phyloP scores from a whole-genome alignment of 176 grass and related monocot genomes.

The Oryza brachyantha region DNA sequence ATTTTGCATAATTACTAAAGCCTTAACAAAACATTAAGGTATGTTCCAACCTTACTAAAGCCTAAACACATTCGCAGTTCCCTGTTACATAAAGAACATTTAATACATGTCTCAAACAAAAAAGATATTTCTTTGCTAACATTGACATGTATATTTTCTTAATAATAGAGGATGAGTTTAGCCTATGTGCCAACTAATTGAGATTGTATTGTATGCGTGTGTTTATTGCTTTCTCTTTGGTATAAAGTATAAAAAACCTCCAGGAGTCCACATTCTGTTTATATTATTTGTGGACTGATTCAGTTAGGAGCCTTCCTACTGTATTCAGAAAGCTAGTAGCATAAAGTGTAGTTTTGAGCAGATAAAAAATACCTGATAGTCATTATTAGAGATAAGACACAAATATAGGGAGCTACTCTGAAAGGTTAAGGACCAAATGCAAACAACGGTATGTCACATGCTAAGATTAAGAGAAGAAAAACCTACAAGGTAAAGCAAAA shows the following conservation, averaged over 20 bases:
- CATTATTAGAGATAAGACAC: constrained; percentile 72
- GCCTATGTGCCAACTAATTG: not conserved
- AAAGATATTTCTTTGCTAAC: constrained; percentile 5
- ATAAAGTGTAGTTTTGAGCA: constrained; percentile 15
- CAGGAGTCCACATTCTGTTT: not conserved
- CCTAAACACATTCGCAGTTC: constrained; percentile 81
- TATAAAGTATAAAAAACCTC: not conserved
- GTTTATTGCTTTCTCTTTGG: not conserved
- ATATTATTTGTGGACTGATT: constrained; percentile 2
- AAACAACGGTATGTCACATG: constrained; percentile 77
- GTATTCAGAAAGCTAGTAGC: constrained; percentile 10
- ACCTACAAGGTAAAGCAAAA: constrained; percentile 59
- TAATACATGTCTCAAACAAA: constrained; percentile 22
- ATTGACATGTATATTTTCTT: not conserved
- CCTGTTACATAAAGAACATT: constrained; percentile 47
- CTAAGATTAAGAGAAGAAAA: constrained; percentile 82
- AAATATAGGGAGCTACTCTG: constrained; percentile 82
- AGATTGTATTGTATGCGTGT: not conserved
- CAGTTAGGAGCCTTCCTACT: constrained; percentile 8
- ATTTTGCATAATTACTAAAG: constrained; percentile 23
- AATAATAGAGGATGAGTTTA: not conserved
- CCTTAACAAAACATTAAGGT: constrained; percentile 95
- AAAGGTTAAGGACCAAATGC: constrained; percentile 63
- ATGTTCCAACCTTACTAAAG: constrained; percentile 74
- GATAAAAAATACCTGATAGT: constrained; percentile 70